Evolutionary conservation across 257 asterid species (phyloP).

Genomic region (Fraxinus quadrangulata): DNA sequence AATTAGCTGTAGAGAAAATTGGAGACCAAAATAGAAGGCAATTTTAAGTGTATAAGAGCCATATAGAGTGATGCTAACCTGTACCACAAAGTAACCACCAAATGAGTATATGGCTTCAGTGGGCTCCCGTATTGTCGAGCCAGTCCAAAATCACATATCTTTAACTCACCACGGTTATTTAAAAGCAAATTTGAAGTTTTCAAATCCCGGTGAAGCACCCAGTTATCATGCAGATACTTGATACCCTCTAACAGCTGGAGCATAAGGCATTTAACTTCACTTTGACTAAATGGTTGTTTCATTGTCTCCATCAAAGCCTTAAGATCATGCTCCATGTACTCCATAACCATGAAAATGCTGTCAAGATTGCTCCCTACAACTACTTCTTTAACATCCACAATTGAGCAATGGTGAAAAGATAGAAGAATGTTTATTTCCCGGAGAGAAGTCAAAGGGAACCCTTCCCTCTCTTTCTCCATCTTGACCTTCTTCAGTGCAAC

Average conservation of each 20-base stretch:
- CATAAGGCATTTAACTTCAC: conserved; percentile 92
- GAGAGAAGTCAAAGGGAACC: conserved; percentile 81
- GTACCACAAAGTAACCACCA: conserved; percentile 95
- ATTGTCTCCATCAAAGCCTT: conserved; percentile 78
- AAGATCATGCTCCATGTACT: conserved; percentile 94
- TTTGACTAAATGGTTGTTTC: conserved; percentile 76
- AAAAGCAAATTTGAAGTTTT: conserved; percentile 82
- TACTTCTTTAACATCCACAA: conserved; percentile 90
- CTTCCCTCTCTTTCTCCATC: conserved; percentile 88
- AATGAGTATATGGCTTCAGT: conserved; percentile 74
- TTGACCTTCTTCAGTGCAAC: conserved; percentile 92
- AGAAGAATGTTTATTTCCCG: conserved; percentile 86
- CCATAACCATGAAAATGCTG: conserved; percentile 88
- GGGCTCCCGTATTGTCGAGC: conserved; percentile 94
- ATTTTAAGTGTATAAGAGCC: background rate
- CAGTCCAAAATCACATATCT: conserved; percentile 90
- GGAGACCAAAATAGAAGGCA: background rate
- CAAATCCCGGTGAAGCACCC: conserved; percentile 93
- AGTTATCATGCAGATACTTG: conserved; percentile 80
- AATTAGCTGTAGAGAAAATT: background rate
- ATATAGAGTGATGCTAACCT: conserved; percentile 46
- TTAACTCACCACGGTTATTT: conserved; percentile 77
- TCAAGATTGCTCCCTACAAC: conserved; percentile 78
- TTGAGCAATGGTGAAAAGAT: conserved; percentile 71
- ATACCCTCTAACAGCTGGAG: conserved; percentile 78